Conservation (phyloP, 2,329 filamentous ascomycete genomes). For the Colletotrichum eremochloae region DNA sequence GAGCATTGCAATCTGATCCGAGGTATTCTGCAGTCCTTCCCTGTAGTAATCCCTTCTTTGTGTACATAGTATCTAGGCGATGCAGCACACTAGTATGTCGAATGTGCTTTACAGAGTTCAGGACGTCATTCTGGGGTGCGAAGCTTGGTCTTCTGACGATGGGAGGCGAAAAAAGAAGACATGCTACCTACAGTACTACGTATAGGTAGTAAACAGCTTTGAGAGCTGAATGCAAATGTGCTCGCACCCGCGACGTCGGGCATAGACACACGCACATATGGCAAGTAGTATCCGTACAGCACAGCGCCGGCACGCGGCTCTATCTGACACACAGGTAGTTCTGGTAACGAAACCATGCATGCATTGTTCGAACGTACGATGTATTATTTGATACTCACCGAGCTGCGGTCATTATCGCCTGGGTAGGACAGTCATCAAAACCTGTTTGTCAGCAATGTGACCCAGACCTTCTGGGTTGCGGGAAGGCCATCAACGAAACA, state of each 20-base stretch:
- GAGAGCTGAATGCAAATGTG: conserved; percentile 17
- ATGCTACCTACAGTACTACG: no score
- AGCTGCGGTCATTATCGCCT: not conserved
- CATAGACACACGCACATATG: not conserved
- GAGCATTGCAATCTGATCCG: not conserved
- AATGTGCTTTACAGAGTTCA: not conserved
- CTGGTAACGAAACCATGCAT: not conserved
- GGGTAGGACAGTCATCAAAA: conserved; percentile 15
- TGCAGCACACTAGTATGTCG: not conserved
- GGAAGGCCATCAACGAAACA: conserved; percentile 2
- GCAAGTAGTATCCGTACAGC: conserved; percentile 28
- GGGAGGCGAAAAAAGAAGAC: not conserved
- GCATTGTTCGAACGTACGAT: not conserved
- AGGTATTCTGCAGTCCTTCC: not conserved
- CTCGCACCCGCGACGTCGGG: not conserved
- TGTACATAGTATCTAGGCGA: not conserved
- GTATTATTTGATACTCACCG: no score
- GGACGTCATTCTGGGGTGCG: not conserved
- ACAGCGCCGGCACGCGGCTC: conserved; percentile 27
- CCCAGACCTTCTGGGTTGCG: not conserved
- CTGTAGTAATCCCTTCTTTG: not conserved
- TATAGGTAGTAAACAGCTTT: no score
- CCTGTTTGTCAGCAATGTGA: conserved; percentile 35
- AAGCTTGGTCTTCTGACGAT: no score
- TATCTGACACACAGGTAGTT: not conserved